These are phyloP conservation scores for Phlebopus sp. DNA, from an alignment of 1,284 basidiomycete genomes.

Conservation along the genomic window DNA sequence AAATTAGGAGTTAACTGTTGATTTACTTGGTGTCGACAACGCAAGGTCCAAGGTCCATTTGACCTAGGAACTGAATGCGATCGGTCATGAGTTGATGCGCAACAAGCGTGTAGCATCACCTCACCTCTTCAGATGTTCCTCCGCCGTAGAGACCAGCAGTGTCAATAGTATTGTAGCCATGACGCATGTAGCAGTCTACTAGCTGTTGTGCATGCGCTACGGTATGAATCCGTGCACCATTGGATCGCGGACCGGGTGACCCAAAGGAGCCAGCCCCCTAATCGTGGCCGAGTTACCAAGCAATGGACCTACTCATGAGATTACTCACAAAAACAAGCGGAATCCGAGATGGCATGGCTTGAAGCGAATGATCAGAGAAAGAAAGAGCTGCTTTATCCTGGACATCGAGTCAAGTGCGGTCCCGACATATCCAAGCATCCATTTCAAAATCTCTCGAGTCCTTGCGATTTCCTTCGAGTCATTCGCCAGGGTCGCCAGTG, in stretches of 20 bases:
- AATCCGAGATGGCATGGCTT: constrained; percentile 12
- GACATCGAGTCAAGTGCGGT: no score
- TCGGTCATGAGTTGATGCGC: not conserved
- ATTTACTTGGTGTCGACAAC: constrained; percentile 30
- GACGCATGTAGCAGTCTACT: constrained; percentile 21
- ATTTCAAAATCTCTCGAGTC: no score
- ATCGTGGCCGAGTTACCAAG: not conserved
- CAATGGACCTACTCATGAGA: not conserved
- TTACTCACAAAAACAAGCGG: constrained; percentile 13
- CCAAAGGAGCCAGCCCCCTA: constrained; percentile 20
- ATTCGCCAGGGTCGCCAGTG: no score
- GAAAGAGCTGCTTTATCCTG: not conserved
- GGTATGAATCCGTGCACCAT: constrained; percentile 26
- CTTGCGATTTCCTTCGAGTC: no score
- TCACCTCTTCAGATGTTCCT: constrained; percentile 31
- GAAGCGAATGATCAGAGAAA: no score
- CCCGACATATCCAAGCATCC: no score
- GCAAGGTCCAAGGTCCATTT: constrained; percentile 23
- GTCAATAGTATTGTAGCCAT: constrained; percentile 27
- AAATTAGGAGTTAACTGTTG: not conserved
- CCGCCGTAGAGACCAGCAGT: constrained; percentile 30
- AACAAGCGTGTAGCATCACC: not conserved
- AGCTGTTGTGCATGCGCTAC: constrained; percentile 21
- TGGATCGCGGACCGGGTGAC: constrained; percentile 13
- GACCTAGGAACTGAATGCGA: constrained; percentile 19